Conservation (phyloP, 164 flowering plant species). For the Vitis riparia region DNA sequence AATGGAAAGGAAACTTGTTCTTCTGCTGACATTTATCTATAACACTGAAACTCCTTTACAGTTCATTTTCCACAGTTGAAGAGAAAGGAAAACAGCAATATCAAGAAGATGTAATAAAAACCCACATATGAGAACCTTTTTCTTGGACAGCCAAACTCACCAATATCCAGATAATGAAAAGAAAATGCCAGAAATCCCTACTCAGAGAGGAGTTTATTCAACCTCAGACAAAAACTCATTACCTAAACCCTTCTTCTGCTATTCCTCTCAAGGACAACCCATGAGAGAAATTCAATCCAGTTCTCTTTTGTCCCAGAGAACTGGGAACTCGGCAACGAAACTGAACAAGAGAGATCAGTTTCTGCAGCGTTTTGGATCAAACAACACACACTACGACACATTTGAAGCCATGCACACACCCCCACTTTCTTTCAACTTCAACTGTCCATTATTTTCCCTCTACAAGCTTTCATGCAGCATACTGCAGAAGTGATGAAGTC, state of each 20-base stretch:
- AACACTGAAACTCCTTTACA: neutral
- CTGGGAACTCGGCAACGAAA: neutral
- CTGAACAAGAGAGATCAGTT: neutral
- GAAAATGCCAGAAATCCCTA: neutral
- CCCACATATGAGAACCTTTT: slow-evolving; percentile 1
- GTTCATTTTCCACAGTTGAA: neutral
- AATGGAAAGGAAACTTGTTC: neutral
- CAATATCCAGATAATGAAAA: slow-evolving; percentile 11
- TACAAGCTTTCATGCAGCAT: too few species aligned
- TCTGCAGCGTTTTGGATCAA: neutral
- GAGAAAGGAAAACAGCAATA: slow-evolving; percentile 6
- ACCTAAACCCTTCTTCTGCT: slow-evolving; percentile 3
- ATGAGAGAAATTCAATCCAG: neutral
- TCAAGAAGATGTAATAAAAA: slow-evolving; percentile 2
- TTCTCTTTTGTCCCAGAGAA: neutral
- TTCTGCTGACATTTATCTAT: neutral
- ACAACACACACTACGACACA: neutral
- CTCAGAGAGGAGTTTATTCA: slow-evolving; percentile 1
- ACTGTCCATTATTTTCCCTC: too few species aligned
- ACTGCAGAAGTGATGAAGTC: neutral
- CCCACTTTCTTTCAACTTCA: too few species aligned
- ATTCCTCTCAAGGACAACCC: slow-evolving; percentile 6
- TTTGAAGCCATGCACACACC: neutral
- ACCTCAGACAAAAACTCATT: neutral
- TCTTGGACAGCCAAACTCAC: neutral